Percentiles rank a stretch among this genome's conserved stretches.
These are phyloP conservation scores for Didymellaceae sp. DNA, from an alignment of 2,329 filamentous ascomycete genomes.

Conservation along the genomic window DNA sequence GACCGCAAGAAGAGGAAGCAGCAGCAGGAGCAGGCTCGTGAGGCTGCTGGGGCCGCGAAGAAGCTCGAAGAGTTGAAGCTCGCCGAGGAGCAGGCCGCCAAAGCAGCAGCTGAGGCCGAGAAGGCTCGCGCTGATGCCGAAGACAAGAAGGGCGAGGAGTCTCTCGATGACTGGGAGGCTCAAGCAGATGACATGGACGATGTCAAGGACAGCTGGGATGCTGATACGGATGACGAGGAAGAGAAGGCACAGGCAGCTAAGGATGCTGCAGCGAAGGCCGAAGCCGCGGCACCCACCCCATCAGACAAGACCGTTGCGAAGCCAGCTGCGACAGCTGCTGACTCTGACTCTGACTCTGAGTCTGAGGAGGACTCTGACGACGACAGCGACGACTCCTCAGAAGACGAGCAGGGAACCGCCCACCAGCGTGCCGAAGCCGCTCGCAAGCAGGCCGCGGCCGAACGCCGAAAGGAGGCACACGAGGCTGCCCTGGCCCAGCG, in stretches of 20 bases:
- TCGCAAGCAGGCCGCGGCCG: slow-evolving; percentile 86
- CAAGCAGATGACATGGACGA: slow-evolving; percentile 75
- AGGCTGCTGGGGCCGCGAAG: slow-evolving; percentile 62
- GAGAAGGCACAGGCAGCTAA: slow-evolving; percentile 47
- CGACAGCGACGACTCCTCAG: slow-evolving; percentile 67
- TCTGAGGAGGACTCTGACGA: slow-evolving; percentile 57
- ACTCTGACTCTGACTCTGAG: slow-evolving; percentile 50
- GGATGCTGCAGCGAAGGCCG: slow-evolving; percentile 42
- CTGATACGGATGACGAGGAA: slow-evolving; percentile 75
- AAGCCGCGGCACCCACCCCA: slow-evolving; percentile 23
- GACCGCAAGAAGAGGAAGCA: slow-evolving; percentile 78
- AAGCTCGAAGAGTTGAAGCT: slow-evolving; percentile 62
- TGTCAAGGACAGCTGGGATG: slow-evolving; percentile 96
- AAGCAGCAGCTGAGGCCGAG: slow-evolving; percentile 77
- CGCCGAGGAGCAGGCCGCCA: slow-evolving; percentile 72
- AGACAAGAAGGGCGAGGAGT: slow-evolving; percentile 69
- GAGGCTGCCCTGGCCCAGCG: slow-evolving; percentile 89
- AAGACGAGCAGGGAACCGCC: slow-evolving; percentile 79
- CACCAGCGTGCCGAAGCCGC: slow-evolving; percentile 73
- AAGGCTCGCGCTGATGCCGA: slow-evolving; percentile 60
- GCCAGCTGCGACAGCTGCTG: slow-evolving; percentile 15
- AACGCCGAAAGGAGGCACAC: slow-evolving; percentile 86
- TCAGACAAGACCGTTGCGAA: slow-evolving; percentile 16
- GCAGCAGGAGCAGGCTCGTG: slow-evolving; percentile 60
- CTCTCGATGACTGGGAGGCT: slow-evolving; percentile 84